Evolutionary conservation across 345 rosid species (phyloP), one percentile per base, ranked within the genome.

Genomic region (Dimocarpus longan): DNA sequence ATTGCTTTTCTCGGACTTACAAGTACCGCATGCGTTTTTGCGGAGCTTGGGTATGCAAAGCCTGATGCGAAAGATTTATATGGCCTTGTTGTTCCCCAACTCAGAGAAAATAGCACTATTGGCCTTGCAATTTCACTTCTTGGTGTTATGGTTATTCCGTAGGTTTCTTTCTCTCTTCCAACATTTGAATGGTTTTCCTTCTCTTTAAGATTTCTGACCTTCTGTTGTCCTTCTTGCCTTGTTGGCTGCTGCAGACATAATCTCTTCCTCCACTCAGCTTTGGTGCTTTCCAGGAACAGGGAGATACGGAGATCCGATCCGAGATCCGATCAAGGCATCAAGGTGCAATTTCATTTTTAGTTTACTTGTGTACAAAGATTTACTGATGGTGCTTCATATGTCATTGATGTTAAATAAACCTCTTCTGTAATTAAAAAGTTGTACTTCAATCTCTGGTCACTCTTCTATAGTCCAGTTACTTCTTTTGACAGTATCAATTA

Each of bases 121-220:
- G 99, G 96, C 72, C 91, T 92, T 71, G 97, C 99, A 5, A 95
- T 92, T 76, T 95, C 99, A 71, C 92, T 95, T 66, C 95, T 95
- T 2, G 99, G 98, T 54, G 98, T 97, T 73, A 93, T 93, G 97
- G 93, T 95, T 79, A 95, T 94, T 97, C 97, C 98, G 98, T 95
- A 87, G 22, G 99, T 81, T 78, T 76, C 79, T 84, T 52, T 19
- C 10, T 44, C 8, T 76, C 37, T 70, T 81, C 46, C 44, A 63
- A 66, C 11, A 65, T 69, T 66, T 50, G 42, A 40, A 10, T 60
- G 64, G 19, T 70, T 70, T 70, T 70, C n/a, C 52, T 74, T 72
- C 68, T 46, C 13, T 46, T 54, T 66, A 50, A 74, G 48, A 74
- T 26, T 28, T n/a, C 42, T 66, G 56, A 57, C 46, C 46, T 82